Conservation (phyloP, 768 basidiomycete genomes). For the Trametes maxima region DNA sequence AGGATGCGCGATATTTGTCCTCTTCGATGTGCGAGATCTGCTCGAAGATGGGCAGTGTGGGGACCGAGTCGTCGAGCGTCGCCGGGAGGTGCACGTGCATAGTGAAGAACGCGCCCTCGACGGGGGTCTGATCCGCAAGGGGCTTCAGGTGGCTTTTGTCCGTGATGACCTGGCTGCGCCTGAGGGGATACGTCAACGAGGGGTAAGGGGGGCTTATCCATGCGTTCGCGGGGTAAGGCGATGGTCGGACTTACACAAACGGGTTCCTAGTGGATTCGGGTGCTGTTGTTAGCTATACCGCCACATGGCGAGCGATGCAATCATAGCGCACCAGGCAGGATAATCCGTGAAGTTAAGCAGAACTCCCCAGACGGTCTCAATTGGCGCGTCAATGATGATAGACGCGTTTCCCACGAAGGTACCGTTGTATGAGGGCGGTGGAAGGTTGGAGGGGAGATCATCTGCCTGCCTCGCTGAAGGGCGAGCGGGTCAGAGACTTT, state of each 20-base stretch:
- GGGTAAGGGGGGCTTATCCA: conserved; percentile 59
- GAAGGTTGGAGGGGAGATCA: conserved; percentile 32
- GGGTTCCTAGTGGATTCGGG: conserved; percentile 52
- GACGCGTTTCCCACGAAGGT: conserved; percentile 53
- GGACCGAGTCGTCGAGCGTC: conserved; percentile 13
- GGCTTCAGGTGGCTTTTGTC: conserved; percentile 45
- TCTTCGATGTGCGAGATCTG: conserved; percentile 53
- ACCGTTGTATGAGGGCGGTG: conserved; percentile 42
- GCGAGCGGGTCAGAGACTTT: neutral
- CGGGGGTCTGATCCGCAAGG: conserved; percentile 51
- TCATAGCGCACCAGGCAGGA: conserved; percentile 49
- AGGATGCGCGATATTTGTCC: conserved; percentile 57
- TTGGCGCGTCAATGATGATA: conserved; percentile 59
- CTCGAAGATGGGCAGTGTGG: conserved; percentile 46
- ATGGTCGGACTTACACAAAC: conserved; percentile 50
- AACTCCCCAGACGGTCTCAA: conserved; percentile 61
- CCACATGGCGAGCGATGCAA: conserved; percentile 33
- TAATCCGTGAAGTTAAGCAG: conserved; percentile 65
- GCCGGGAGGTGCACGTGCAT: conserved; percentile 66
- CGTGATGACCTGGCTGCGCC: conserved; percentile 51
- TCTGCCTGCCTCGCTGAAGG: neutral
- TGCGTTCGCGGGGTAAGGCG: neutral
- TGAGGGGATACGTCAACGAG: conserved; percentile 35
- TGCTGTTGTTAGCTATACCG: neutral
- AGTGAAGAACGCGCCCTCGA: conserved; percentile 48